A percentile compares a stretch with the other conserved stretches of the same genome.
phyloP scores from a whole-genome alignment of 1,139 yeast species.

The Hansenula lynferdii region DNA sequence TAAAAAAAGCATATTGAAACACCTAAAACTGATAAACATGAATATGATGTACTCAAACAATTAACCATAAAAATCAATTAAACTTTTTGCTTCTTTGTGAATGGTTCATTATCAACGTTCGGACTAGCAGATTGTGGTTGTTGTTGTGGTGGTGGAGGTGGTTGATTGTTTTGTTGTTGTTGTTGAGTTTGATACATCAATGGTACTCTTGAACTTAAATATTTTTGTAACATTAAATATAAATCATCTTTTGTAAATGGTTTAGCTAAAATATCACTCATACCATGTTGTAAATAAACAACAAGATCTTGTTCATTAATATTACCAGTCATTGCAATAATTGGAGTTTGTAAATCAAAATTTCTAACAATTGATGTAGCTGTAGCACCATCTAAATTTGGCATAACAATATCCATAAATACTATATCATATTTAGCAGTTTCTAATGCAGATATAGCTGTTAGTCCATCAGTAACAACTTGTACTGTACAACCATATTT shows the following conservation, averaged over 20 bases:
- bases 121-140: no score
- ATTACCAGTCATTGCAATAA: slow-evolving; percentile 92
- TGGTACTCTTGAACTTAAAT: slow-evolving; percentile 39
- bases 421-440: slow-evolving; percentile 75
- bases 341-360: slow-evolving; percentile 80
- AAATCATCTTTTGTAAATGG: slow-evolving; percentile 88
- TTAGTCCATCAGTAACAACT: slow-evolving; percentile 86
- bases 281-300: slow-evolving; percentile 80
- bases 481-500: slow-evolving; percentile 93
- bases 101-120: slow-evolving; percentile 18
- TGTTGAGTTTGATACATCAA: slow-evolving; percentile 23
- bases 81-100: slow-evolving; percentile 25
- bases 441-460: slow-evolving; percentile 80
- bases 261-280: slow-evolving; percentile 87
- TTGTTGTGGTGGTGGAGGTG: slow-evolving; percentile 7
- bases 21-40: no score
- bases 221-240: slow-evolving; percentile 69
- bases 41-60: no score
- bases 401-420: slow-evolving; percentile 93
- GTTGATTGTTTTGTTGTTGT: slow-evolving; percentile 3
- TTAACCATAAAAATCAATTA: no score
- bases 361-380: slow-evolving; percentile 84
- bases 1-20: no score
- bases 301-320: slow-evolving; percentile 77
- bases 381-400: slow-evolving; percentile 89